phyloP scores from a whole-genome alignment of 1,284 basidiomycete genomes.

The Phellopilus nigrolimitatus region DNA sequence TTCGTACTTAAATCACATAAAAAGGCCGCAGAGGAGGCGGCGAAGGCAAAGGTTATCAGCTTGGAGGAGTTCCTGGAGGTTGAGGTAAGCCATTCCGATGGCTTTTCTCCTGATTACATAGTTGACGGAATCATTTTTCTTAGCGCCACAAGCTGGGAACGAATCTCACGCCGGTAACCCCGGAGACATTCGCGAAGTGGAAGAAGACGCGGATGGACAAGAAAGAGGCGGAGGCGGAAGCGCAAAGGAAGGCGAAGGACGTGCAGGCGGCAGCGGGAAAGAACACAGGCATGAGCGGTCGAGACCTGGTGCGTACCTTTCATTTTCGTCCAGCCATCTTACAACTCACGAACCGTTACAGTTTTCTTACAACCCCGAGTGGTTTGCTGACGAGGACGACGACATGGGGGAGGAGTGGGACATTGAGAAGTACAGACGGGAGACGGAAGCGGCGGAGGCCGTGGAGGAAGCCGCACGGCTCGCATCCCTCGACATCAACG shows the following conservation, averaged over 20 bases:
- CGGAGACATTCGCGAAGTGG: conserved; percentile 90
- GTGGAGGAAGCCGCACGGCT: conserved; percentile 39
- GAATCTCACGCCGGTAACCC: conserved; percentile 94
- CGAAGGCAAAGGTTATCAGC: conserved; percentile 87
- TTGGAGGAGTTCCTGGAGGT: conserved; percentile 97
- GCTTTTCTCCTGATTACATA: background rate
- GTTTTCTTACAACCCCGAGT: conserved; percentile 96
- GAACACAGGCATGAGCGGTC: conserved; percentile 88
- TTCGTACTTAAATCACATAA: conserved; percentile 92
- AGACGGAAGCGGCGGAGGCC: conserved; percentile 58
- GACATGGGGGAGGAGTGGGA: conserved; percentile 75
- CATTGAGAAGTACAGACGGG: conserved; percentile 54
- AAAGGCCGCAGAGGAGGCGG: conserved; percentile 80
- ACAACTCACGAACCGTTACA: conserved; percentile 28
- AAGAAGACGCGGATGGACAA: conserved; percentile 91
- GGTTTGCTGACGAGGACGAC: conserved; percentile 86
- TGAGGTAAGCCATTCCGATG: conserved; percentile 54
- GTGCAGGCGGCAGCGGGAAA: conserved; percentile 85
- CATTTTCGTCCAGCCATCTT: conserved; percentile 9
- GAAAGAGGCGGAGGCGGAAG: conserved; percentile 86
- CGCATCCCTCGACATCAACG: conserved; percentile 27
- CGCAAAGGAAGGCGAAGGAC: conserved; percentile 80
- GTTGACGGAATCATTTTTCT: background rate
- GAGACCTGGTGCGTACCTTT: conserved; percentile 73
- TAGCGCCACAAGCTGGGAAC: conserved; percentile 91